phyloP scores from a whole-genome alignment of 73 alveolate species.

The Tetrahymena borealis region DNA sequence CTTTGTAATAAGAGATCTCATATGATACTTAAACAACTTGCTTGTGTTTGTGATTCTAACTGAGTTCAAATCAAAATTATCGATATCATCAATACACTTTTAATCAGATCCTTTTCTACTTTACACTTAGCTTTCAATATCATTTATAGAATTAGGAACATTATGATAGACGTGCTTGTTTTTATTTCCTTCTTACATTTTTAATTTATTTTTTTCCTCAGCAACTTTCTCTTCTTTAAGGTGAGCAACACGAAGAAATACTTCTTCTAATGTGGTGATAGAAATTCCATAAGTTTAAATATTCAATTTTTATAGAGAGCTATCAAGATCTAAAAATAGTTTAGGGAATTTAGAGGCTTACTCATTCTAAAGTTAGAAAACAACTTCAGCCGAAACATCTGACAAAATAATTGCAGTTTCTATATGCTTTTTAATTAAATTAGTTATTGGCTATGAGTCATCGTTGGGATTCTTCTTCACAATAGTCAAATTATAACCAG shows the following conservation, averaged over 20 bases:
- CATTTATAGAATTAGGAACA: too few relatives aligned
- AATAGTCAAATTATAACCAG: constrained; percentile 59
- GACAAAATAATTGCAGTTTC: constrained; percentile 37
- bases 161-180: too few relatives aligned
- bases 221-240: constrained; percentile 6
- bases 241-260: constrained; percentile 75
- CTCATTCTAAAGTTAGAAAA: constrained; percentile 37
- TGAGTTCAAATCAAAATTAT: constrained; percentile 14
- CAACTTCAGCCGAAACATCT: constrained; percentile 53
- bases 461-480: constrained; percentile 19
- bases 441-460: constrained; percentile 32
- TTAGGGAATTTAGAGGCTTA: constrained; percentile 36
- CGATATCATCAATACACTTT: constrained; percentile 11
- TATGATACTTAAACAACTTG: constrained; percentile 51
- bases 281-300: constrained; percentile 60
- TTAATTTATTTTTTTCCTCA: not conserved
- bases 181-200: not conserved
- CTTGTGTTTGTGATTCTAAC: constrained; percentile 11
- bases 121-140: too few relatives aligned
- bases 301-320: constrained; percentile 12
- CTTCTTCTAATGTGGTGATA: constrained; percentile 96
- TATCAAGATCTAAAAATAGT: constrained; percentile 48
- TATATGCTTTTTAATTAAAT: constrained; percentile 13
- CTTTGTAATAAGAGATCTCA: constrained; percentile 60
- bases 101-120: too few relatives aligned